Conservation (phyloP, 2,329 filamentous ascomycete species). For the Aspergillus ochraceus region DNA sequence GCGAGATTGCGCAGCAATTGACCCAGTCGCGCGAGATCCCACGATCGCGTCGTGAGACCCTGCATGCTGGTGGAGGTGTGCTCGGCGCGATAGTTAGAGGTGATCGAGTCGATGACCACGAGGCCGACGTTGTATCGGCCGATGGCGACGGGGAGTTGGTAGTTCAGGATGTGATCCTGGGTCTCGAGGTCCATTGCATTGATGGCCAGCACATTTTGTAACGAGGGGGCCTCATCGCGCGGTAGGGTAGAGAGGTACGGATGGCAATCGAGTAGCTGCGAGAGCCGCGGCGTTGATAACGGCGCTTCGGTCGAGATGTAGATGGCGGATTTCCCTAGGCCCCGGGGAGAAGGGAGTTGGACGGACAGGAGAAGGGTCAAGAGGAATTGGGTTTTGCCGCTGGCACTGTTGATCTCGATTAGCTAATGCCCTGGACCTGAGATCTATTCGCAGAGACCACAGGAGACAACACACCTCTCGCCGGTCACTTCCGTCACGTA, state of each 20-base stretch:
- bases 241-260: conserved; percentile 55
- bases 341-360: conserved; percentile 74
- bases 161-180: conserved; percentile 91
- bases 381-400: conserved; percentile 92
- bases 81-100: conserved; percentile 93
- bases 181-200: conserved; percentile 86
- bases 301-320: conserved; percentile 94
- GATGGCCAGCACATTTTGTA: conserved; percentile 77
- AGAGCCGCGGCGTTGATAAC: conserved; percentile 76
- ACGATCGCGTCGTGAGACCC: conserved; percentile 70
- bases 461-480: conserved; percentile 63
- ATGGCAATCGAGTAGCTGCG: conserved; percentile 72
- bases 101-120: conserved; percentile 85
- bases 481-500: conserved; percentile 87
- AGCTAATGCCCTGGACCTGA: neutral
- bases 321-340: conserved; percentile 71
- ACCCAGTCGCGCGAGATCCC: conserved; percentile 74
- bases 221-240: conserved; percentile 55
- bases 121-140: conserved; percentile 74
- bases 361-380: conserved; percentile 79
- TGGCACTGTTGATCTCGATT: conserved; percentile 59
- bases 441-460: neutral
- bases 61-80: conserved; percentile 47
- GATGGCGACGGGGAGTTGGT: conserved; percentile 86
- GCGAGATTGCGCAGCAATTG: conserved; percentile 75